Conservation (phyloP, 306 rosid species). For the Fagus sylvatica region DNA sequence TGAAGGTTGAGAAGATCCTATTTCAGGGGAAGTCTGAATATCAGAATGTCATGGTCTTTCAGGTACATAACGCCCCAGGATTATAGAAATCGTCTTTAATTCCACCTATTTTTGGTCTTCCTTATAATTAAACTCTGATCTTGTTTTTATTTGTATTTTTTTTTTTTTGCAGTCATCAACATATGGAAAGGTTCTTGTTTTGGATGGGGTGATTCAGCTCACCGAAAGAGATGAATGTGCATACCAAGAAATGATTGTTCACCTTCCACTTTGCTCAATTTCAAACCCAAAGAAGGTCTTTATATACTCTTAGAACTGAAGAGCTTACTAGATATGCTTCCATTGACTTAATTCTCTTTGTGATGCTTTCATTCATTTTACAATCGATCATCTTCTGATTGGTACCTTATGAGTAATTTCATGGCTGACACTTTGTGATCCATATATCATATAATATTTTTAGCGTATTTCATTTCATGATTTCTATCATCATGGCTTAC, state of each 20-base stretch:
- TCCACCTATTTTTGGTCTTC: neutral
- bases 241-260: constrained; percentile 97
- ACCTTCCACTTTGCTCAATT: constrained; percentile 96
- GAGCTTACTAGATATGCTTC: neutral
- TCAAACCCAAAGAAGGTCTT: constrained; percentile 84
- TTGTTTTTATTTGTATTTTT: neutral
- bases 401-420: neutral
- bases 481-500: neutral
- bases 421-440: neutral
- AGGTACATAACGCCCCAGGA: constrained; percentile 46
- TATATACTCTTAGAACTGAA: constrained; percentile 14
- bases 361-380: neutral
- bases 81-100: constrained; percentile 13
- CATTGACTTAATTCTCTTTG: neutral
- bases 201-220: constrained; percentile 98
- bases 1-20: constrained; percentile 85
- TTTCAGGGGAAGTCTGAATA: constrained; percentile 91
- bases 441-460: neutral
- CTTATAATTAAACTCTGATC: constrained; percentile 10
- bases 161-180: constrained; percentile 72
- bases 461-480: neutral
- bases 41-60: constrained; percentile 92
- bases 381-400: neutral
- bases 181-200: constrained; percentile 91
- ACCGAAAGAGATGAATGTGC: constrained; percentile 99